These are phyloP conservation scores for Tylopilus cervinicoccineus DNA, from an alignment of 768 basidiomycete genomes.

Conservation along the genomic window DNA sequence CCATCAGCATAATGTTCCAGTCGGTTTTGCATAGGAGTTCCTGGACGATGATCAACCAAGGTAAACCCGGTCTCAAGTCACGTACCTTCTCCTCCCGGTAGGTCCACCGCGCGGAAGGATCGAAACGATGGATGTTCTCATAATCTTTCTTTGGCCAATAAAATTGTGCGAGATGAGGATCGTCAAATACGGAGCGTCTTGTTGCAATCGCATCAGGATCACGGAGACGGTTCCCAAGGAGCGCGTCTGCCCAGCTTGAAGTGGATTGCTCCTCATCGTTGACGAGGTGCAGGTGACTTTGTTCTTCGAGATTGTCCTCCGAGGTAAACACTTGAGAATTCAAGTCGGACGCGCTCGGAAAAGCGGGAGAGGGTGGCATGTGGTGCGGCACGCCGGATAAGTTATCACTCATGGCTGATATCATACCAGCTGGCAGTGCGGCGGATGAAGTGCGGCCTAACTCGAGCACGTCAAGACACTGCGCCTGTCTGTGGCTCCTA, in stretches of 20 bases:
- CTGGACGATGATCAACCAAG: constrained; percentile 20
- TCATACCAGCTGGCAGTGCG: too few relatives aligned
- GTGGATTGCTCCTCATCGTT: constrained; percentile 3
- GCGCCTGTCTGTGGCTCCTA: too few relatives aligned
- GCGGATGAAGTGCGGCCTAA: too few relatives aligned
- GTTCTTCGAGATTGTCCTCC: background rate
- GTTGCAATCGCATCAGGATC: constrained; percentile 42
- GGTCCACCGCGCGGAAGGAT: constrained; percentile 57
- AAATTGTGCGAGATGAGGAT: constrained; percentile 33
- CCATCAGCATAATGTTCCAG: constrained; percentile 58
- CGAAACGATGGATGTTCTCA: constrained; percentile 55
- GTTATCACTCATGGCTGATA: too few relatives aligned
- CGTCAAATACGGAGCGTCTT: constrained; percentile 50
- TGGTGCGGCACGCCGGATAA: too few relatives aligned
- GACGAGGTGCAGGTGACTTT: background rate
- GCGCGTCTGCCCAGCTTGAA: background rate
- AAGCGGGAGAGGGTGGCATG: background rate
- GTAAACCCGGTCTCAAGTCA: background rate
- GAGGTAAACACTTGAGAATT: background rate
- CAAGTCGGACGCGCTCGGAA: background rate
- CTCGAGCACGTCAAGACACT: too few relatives aligned
- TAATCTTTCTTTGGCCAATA: constrained; percentile 47
- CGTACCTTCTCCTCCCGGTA: constrained; percentile 48
- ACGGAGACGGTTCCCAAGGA: background rate
- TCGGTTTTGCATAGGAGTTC: constrained; percentile 52